Evolutionary conservation across 2,329 filamentous ascomycete species (phyloP).

Genomic region (Nemania diffusa): DNA sequence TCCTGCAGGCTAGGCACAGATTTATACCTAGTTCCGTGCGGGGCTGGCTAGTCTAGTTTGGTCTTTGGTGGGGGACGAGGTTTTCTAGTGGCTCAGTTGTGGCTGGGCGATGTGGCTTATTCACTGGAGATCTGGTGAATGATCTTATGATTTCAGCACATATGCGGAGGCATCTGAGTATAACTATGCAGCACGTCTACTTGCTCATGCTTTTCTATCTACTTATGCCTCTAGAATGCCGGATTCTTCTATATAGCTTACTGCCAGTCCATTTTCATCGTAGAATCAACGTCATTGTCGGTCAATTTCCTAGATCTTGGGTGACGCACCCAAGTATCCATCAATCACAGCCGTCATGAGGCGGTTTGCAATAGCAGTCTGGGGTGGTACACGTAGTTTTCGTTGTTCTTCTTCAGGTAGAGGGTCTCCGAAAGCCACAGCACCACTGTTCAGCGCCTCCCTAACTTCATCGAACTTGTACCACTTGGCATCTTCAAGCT

Average conservation of each 20-base stretch:
- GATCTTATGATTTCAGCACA: background rate
- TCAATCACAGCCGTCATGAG: constrained; percentile 76
- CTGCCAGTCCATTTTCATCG: background rate
- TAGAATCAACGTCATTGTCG: background rate
- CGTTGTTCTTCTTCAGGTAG: constrained; percentile 77
- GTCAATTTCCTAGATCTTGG: constrained; percentile 32
- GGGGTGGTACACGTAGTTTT: constrained; percentile 80
- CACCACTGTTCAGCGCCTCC: constrained; percentile 75
- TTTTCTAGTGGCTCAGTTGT: constrained; percentile 14
- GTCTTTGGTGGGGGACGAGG: constrained; percentile 33
- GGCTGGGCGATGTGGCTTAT: constrained; percentile 5
- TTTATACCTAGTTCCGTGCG: constrained; percentile 28
- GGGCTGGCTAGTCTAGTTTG: constrained; percentile 6
- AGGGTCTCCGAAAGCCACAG: constrained; percentile 68
- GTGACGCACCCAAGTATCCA: constrained; percentile 28
- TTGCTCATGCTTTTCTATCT: background rate
- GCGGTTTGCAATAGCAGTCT: constrained; percentile 92
- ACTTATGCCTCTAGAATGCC: constrained; percentile 6
- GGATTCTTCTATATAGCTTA: constrained; percentile 8
- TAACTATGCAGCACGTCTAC: constrained; percentile 1
- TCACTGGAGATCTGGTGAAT: background rate
- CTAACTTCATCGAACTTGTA: constrained; percentile 83
- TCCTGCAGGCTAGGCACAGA: constrained; percentile 3
- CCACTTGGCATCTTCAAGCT: constrained; percentile 92
- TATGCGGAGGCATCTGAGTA: background rate